Base-by-base conservation (phyloP, 2,329 filamentous ascomycete species). In the Penicillium oxalicum region DNA sequence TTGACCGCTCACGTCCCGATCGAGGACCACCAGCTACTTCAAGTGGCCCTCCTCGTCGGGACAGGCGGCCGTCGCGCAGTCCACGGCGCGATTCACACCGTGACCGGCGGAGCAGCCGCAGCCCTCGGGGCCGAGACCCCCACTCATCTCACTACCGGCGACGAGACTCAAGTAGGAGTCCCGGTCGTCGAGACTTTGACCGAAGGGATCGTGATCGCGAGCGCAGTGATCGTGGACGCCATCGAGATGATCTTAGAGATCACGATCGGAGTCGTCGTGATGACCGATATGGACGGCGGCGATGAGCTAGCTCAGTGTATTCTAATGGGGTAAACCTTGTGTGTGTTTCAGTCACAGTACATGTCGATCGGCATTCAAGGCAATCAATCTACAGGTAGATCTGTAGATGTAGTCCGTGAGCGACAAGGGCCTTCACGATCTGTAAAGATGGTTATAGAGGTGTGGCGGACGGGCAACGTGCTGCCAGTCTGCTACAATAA, bases 1-100 rank as follows among this genome's bases (percentile, higher is more conserved):
- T 94, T 64, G 86, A 88, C 51, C 83, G 86, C 46, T 62, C 55
- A 29, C 62, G 56, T 24, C 43, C 48, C 40, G 36, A 40, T 34
- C 41, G 42, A 51, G 59, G 24, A 39, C 50, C 29, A 45, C 36
- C 37, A 1, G 44, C 47, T 6, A 24, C 40, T 35, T 7, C 40
- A 34, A 26, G 40, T 11, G 29, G 29, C 11, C 50, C 42, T 47
- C 27, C 51, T 45, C 55, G 54, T 44, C 54, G 54, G 28, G 55
- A 59, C 45, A 55, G 61, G 48, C 65, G 64, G 46, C 65, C 69
- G 26, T 75, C 71, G 58, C 72, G 70, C 51, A 79, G 72, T 51
- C 76, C 74, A 44, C 75, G 71, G 61, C 57, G 60, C 37, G 51
- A 52, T 40, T 55, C 59, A 29, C 56, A 60, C 48, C 62, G 55